Evolutionary conservation across 441 rosid species (phyloP).

Genomic region (Codiaeum variegatum): DNA sequence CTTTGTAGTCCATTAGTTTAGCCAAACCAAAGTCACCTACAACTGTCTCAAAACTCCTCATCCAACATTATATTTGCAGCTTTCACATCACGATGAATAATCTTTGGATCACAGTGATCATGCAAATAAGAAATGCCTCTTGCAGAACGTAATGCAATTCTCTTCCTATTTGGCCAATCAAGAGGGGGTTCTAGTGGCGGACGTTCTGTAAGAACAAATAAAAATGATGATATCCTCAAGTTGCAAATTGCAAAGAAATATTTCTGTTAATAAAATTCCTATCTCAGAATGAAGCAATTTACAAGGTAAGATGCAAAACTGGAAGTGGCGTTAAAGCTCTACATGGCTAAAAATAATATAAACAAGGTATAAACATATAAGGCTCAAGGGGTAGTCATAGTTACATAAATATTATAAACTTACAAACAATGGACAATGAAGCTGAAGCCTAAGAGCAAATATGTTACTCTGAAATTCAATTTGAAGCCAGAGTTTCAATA

Average conservation of each 20-base stretch:
- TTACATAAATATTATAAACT: neutral
- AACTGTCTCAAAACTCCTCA: constrained; percentile 78
- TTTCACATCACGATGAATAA: constrained; percentile 84
- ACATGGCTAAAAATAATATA: neutral
- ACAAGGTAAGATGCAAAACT: neutral
- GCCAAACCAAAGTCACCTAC: constrained; percentile 89
- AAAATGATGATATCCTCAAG: neutral
- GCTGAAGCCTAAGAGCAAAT: neutral
- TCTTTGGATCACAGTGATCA: constrained; percentile 82
- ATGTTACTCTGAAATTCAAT: neutral
- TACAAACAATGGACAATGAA: neutral
- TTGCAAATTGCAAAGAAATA: neutral
- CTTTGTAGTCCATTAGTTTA: constrained; percentile 79
- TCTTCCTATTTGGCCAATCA: constrained; percentile 71
- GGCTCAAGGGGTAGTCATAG: neutral
- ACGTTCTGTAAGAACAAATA: constrained; percentile 46
- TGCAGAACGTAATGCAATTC: constrained; percentile 78
- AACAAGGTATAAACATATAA: neutral
- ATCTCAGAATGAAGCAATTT: neutral
- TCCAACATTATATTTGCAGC: constrained; percentile 87
- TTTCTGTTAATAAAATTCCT: neutral
- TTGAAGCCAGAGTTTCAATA: neutral
- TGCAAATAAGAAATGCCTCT: constrained; percentile 80
- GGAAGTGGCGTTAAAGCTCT: neutral
- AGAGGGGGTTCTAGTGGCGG: constrained; percentile 61